A percentile compares a stretch with the other conserved stretches of the same genome.
phyloP scores from a whole-genome alignment of 805 yeast species.

The Candida andamanensis region DNA sequence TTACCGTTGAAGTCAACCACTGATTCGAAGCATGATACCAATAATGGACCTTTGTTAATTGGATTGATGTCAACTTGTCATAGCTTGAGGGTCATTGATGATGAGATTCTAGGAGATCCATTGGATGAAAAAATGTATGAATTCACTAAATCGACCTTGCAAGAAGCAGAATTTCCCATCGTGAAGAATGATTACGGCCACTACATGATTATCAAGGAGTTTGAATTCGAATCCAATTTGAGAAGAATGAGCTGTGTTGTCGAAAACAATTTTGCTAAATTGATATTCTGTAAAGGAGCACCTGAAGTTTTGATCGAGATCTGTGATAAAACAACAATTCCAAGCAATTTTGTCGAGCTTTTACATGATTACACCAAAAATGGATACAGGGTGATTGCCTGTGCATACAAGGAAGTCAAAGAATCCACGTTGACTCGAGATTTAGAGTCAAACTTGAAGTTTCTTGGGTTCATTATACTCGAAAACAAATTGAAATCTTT shows the following conservation, averaged over 20 bases:
- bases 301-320: constrained; percentile 87
- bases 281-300: constrained; percentile 81
- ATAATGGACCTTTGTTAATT: constrained; percentile 28
- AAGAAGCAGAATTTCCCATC: constrained; percentile 16
- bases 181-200: constrained; percentile 15
- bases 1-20: constrained; percentile 6
- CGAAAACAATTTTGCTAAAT: constrained; percentile 21
- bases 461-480: constrained; percentile 85
- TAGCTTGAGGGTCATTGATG: constrained; percentile 74
- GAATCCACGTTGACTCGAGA: constrained; percentile 47
- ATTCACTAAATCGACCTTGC: constrained; percentile 72
- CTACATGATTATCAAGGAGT: constrained; percentile 43
- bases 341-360: constrained; percentile 65
- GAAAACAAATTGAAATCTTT: constrained; percentile 82
- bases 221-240: constrained; percentile 78
- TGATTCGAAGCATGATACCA: constrained; percentile 18
- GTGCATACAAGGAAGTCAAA: constrained; percentile 61
- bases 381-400: constrained; percentile 93
- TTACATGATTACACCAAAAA: constrained; percentile 84
- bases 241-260: constrained; percentile 89
- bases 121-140: constrained; percentile 90
- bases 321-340: constrained; percentile 68
- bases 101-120: constrained; percentile 87
- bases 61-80: constrained; percentile 74
- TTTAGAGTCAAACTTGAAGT: constrained; percentile 64